Evolutionary conservation across 1,284 basidiomycete genomes (phyloP).

Genomic region (Ustilago esculenta): DNA sequence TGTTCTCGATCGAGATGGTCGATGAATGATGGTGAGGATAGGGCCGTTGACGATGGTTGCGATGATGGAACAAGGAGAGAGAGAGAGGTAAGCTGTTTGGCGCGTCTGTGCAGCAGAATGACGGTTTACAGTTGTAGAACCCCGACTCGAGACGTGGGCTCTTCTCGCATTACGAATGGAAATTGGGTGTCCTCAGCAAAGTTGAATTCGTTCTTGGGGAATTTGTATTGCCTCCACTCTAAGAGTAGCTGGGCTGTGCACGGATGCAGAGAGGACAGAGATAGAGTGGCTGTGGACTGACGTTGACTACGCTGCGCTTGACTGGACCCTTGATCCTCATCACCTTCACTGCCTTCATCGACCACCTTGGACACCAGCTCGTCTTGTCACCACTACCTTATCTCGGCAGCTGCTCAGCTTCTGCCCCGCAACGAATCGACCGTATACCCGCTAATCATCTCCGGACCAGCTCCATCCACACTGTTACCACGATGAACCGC

Average conservation of each 20-base stretch:
- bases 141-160: no score
- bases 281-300: no score
- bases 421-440: no score
- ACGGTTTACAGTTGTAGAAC: background rate
- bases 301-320: no score
- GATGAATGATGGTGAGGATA: background rate
- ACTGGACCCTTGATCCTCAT: constrained; percentile 7
- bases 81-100: background rate
- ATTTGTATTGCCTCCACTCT: constrained; percentile 21
- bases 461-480: no score
- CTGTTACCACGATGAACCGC: constrained; percentile 67
- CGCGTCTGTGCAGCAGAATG: constrained; percentile 10
- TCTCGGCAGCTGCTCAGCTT: no score
- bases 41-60: background rate
- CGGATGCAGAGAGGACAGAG: constrained; percentile 10
- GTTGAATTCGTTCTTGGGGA: background rate
- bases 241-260: constrained; percentile 16
- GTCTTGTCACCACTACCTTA: no score
- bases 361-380: no score
- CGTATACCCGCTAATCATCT: no score
- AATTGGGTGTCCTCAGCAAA: background rate
- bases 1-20: no score
- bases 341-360: background rate
- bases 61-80: constrained; percentile 1
- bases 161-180: no score